These are phyloP conservation scores for Plectranthus barbatus DNA, from an alignment of 257 asterid genomes.

Conservation along the genomic window DNA sequence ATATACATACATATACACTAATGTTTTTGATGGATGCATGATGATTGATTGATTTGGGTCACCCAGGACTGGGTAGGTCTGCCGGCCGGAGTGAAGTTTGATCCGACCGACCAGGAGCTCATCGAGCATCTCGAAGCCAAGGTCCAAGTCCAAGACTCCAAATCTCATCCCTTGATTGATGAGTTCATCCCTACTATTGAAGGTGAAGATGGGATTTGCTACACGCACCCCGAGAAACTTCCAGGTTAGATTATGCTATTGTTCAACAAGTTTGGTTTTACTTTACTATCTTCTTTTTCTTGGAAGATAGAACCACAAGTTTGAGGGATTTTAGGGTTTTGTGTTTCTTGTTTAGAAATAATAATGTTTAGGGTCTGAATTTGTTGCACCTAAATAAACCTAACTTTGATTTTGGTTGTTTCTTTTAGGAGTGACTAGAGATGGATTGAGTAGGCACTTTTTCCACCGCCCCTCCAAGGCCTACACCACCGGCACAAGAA, in stretches of 20 bases:
- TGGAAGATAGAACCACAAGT: conserved; percentile 15
- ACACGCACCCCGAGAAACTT: conserved; percentile 50
- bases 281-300: no score
- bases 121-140: conserved; percentile 96
- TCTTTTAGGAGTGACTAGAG: conserved; percentile 73
- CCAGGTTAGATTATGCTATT: conserved; percentile 26
- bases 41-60: conserved; percentile 2
- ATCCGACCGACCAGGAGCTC: conserved; percentile 97
- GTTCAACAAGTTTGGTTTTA: conserved; percentile 46
- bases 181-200: conserved; percentile 47
- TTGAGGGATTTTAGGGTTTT: not conserved
- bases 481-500: conserved; percentile 96
- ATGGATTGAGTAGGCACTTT: conserved; percentile 87
- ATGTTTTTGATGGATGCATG: not conserved
- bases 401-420: conserved; percentile 30
- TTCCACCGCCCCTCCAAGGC: conserved; percentile 99
- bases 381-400: conserved; percentile 57
- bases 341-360: not conserved
- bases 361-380: not conserved
- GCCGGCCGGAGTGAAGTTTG: conserved; percentile 98
- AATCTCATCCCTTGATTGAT: conserved; percentile 90
- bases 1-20: no score
- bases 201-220: conserved; percentile 55
- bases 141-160: conserved; percentile 65
- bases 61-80: conserved; percentile 99